Evolutionary conservation across 2,329 filamentous ascomycete species (phyloP).

Genomic region (Cucurbitaria berberidis): DNA sequence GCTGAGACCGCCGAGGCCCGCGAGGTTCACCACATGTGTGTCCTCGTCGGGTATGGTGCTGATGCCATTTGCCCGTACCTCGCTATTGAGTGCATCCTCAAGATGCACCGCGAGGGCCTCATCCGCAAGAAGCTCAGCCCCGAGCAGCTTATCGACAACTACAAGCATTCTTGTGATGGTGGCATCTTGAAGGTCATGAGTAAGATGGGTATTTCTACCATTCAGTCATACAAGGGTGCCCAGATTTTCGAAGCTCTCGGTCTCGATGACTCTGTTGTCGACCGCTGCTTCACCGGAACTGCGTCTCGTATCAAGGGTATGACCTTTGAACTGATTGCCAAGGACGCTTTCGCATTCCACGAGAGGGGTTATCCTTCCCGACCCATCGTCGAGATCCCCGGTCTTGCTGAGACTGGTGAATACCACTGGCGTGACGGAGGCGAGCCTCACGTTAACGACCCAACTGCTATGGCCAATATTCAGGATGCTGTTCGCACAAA

Average conservation of each 20-base stretch:
- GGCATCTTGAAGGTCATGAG: constrained; percentile 99
- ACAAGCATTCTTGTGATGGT: constrained; percentile 94
- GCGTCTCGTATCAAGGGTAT: constrained; percentile 93
- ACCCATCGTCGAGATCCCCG: constrained; percentile 75
- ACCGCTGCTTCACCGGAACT: constrained; percentile 93
- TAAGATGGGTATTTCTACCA: constrained; percentile 98
- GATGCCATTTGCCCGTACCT: constrained; percentile 96
- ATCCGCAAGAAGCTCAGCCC: constrained; percentile 88
- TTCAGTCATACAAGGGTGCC: constrained; percentile 95
- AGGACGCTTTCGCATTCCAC: constrained; percentile 93
- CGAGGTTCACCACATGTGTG: constrained; percentile 98
- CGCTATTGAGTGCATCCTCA: constrained; percentile 93
- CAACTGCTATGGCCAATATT: constrained; percentile 92
- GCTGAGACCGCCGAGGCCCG: constrained; percentile 94
- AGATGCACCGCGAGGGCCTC: constrained; percentile 91
- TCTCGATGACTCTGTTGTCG: constrained; percentile 88
- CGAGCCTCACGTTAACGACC: constrained; percentile 94
- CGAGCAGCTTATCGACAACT: constrained; percentile 87
- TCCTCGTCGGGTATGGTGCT: constrained; percentile 93
- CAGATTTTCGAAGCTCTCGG: constrained; percentile 97
- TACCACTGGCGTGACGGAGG: constrained; percentile 99
- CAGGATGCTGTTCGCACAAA: constrained; percentile 95
- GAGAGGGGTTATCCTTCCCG: constrained; percentile 89
- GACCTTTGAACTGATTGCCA: constrained; percentile 90
- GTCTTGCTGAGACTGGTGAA: constrained; percentile 89